These are phyloP conservation scores for Fusarium armeniacum DNA, from an alignment of 2,329 filamentous ascomycete genomes.

Conservation along the genomic window DNA sequence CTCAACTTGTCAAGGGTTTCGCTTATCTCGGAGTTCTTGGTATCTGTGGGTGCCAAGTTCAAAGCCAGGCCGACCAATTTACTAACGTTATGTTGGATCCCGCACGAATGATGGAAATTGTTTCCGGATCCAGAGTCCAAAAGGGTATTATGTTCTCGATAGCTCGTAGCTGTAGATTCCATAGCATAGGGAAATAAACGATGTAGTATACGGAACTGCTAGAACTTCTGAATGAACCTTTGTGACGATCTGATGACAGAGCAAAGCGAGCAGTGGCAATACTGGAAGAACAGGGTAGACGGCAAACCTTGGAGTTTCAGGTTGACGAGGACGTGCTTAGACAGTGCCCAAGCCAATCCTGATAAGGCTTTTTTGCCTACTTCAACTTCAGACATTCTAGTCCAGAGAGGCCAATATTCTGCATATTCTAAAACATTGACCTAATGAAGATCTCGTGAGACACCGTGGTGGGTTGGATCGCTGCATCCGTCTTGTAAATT, in stretches of 20 bases:
- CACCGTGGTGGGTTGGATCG: no score
- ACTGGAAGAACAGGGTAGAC: no score
- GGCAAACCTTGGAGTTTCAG: no score
- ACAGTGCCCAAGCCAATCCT: no score
- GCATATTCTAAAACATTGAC: no score
- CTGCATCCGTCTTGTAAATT: no score
- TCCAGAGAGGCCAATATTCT: no score
- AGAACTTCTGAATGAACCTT: rapidly evolving
- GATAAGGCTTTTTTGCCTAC: no score
- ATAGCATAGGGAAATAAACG: neutral
- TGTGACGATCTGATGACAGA: neutral
- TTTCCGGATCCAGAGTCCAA: neutral
- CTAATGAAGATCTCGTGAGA: no score
- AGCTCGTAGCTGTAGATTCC: rapidly evolving
- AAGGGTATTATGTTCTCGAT: rapidly evolving
- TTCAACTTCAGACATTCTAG: no score
- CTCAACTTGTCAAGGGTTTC: neutral
- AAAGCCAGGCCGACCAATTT: neutral
- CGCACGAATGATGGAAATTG: neutral
- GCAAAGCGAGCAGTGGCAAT: neutral
- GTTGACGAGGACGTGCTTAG: no score
- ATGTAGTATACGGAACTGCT: neutral
- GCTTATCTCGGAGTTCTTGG: neutral
- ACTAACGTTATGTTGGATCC: neutral
- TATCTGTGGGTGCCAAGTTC: neutral